Evolutionary conservation across 495 filamentous ascomycete genomes (phyloP).

Genomic region (Lindgomyces ingoldianus): DNA sequence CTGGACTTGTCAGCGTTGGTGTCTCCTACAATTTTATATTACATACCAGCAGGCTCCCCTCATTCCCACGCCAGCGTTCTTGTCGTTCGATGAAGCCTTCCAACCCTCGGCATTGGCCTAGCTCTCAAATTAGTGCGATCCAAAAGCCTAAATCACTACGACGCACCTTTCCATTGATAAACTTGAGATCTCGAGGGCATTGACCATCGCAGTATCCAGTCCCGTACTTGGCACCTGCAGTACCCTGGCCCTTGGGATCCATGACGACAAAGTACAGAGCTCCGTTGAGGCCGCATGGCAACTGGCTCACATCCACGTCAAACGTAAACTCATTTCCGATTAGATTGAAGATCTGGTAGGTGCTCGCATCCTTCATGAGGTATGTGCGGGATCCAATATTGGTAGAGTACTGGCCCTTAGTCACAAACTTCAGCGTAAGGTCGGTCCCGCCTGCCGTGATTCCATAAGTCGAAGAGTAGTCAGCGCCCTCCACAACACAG

Average conservation of each 20-base stretch:
- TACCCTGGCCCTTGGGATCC: constrained; percentile 54
- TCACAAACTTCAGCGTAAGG: constrained; percentile 39
- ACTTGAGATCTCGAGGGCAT: constrained; percentile 56
- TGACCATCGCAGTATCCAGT: constrained; percentile 69
- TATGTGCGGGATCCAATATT: constrained; percentile 58
- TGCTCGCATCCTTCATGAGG: constrained; percentile 56
- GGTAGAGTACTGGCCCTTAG: constrained; percentile 37
- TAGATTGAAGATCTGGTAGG: constrained; percentile 62
- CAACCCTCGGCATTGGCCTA: constrained; percentile 55
- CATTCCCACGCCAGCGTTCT: constrained; percentile 59
- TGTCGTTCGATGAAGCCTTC: constrained; percentile 57
- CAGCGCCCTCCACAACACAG: constrained; percentile 46
- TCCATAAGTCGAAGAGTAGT: constrained; percentile 38
- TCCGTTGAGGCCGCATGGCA: constrained; percentile 68
- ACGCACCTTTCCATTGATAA: constrained; percentile 55
- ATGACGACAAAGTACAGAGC: constrained; percentile 69
- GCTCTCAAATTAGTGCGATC: too few relatives aligned
- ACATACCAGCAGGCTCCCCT: constrained; percentile 41
- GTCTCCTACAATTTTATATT: too few relatives aligned
- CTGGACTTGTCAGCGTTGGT: background rate
- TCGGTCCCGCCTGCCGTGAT: constrained; percentile 36
- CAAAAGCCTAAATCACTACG: background rate
- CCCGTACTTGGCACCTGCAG: constrained; percentile 66
- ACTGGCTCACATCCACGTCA: constrained; percentile 61
- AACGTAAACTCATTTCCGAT: constrained; percentile 62